A percentile compares a stretch with the other conserved stretches of the same genome.
Conservation (phyloP, 169 alveolate genomes). For the Babesia sp. region DNA sequence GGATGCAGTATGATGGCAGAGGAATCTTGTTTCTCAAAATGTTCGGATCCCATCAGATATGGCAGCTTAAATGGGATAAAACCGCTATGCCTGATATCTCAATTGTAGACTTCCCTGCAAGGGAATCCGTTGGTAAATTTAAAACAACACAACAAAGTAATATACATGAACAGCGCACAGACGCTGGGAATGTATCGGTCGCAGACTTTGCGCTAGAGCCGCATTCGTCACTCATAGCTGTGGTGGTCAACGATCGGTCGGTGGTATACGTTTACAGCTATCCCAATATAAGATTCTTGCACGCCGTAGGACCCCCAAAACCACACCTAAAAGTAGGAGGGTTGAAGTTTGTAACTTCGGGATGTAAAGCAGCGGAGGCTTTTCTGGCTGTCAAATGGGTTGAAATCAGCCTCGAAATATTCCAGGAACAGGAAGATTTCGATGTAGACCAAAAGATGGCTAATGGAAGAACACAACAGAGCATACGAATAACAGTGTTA, state of each 20-base stretch:
- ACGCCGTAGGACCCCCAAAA: slow-evolving; percentile 31
- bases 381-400: slow-evolving; percentile 44
- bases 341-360: slow-evolving; percentile 13
- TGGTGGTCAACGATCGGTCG: slow-evolving; percentile 26
- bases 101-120: slow-evolving; percentile 20
- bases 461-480: neutral
- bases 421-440: slow-evolving; percentile 31
- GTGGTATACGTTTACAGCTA: slow-evolving; percentile 40
- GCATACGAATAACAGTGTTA: slow-evolving; percentile 11
- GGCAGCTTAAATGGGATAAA: slow-evolving; percentile 32
- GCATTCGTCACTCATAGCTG: slow-evolving; percentile 14
- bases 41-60: slow-evolving; percentile 20
- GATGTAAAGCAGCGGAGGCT: neutral
- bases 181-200: neutral
- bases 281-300: slow-evolving; percentile 12
- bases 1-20: slow-evolving; percentile 38
- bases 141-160: neutral
- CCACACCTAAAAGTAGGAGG: slow-evolving; percentile 28
- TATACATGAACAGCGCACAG: neutral
- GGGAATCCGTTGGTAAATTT: neutral
- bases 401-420: slow-evolving; percentile 25
- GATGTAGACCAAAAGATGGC: slow-evolving; percentile 25
- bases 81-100: slow-evolving; percentile 19
- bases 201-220: slow-evolving; percentile 41
- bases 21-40: slow-evolving; percentile 22